Evolutionary conservation across 768 basidiomycete genomes (phyloP).

Genomic region (Neoboletus subvelutipes): DNA sequence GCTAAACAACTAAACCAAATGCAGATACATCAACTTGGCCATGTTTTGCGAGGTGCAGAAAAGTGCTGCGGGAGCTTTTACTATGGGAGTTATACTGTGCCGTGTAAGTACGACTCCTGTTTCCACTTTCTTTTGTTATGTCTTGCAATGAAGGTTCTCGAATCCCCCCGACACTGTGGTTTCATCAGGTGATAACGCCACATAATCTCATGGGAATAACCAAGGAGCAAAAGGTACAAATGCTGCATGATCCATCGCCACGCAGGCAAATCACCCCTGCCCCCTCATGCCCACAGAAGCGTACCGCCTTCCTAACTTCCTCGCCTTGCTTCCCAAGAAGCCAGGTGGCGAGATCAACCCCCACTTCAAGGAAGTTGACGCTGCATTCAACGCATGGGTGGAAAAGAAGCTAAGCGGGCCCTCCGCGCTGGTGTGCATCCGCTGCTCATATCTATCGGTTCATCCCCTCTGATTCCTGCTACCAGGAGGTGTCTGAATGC

Average conservation of each 20-base stretch:
- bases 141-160: too few relatives aligned
- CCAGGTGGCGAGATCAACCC: slow-evolving; percentile 31
- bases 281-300: slow-evolving; percentile 1
- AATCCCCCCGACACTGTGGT: not conserved
- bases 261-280: too few relatives aligned
- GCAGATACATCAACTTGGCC: too few relatives aligned
- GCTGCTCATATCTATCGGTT: not conserved
- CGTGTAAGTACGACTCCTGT: too few relatives aligned
- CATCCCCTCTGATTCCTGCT: not conserved
- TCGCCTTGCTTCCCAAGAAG: slow-evolving; percentile 26
- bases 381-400: slow-evolving; percentile 4
- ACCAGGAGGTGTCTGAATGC: slow-evolving; percentile 26
- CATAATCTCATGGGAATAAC: too few relatives aligned
- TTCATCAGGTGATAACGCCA: too few relatives aligned
- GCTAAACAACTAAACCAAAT: too few relatives aligned
- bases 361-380: slow-evolving; percentile 24
- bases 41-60: too few relatives aligned
- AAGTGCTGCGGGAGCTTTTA: too few relatives aligned
- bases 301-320: slow-evolving; percentile 27
- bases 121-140: not conserved
- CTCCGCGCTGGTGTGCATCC: not conserved
- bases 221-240: not conserved
- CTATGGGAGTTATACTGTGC: too few relatives aligned
- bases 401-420: not conserved
- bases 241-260: not conserved